These are phyloP conservation scores for Datisca glomerata DNA, from an alignment of 306 rosid genomes.

Conservation along the genomic window DNA sequence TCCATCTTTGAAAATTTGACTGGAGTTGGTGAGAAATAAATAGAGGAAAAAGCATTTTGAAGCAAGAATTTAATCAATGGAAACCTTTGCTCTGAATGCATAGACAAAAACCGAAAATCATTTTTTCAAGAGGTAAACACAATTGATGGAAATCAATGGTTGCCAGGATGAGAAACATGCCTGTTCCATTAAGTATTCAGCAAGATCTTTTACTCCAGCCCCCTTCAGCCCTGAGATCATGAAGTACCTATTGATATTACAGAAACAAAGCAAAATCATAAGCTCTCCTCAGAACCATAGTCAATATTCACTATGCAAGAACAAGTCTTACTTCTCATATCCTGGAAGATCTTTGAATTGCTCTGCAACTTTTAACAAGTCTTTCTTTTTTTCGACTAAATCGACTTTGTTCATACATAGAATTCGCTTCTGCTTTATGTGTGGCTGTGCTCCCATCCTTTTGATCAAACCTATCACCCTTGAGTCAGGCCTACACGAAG, in stretches of 20 bases:
- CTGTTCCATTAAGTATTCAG: conserved; percentile 71
- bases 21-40: too few species aligned
- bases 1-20: too few species aligned
- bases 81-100: too few species aligned
- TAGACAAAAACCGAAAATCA: too few species aligned
- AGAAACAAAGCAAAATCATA: conserved; percentile 17
- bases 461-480: conserved; percentile 67
- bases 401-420: conserved; percentile 93
- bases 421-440: conserved; percentile 68
- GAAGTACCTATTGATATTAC: conserved; percentile 54
- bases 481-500: conserved; percentile 53
- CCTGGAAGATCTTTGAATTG: conserved; percentile 87
- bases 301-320: conserved; percentile 5
- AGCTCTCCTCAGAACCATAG: conserved; percentile 7
- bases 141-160: too few species aligned
- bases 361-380: conserved; percentile 58
- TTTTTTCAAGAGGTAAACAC: too few species aligned
- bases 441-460: conserved; percentile 52
- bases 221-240: conserved; percentile 97
- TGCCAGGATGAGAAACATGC: conserved; percentile 41
- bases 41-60: too few species aligned
- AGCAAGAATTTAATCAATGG: too few species aligned
- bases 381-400: conserved; percentile 89
- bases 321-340: conserved; percentile 54
- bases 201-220: conserved; percentile 65